A percentile compares a stretch with the other conserved stretches of the same genome.
Conservation (phyloP, 1,284 basidiomycete species). For the Ganoderma lingzhi region DNA sequence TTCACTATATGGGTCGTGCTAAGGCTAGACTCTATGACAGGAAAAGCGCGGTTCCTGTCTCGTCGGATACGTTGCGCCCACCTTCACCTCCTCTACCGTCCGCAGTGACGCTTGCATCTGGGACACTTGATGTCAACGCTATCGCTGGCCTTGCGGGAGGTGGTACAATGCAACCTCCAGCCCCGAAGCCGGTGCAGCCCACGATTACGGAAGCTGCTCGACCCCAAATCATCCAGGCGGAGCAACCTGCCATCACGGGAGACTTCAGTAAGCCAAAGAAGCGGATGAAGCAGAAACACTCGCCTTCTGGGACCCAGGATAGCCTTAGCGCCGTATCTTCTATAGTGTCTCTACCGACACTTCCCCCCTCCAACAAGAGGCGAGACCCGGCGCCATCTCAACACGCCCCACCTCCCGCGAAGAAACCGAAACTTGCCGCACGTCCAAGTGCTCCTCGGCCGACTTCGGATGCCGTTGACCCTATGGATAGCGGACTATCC, state of each 20-base stretch:
- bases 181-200: too few relatives aligned
- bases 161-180: neutral
- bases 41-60: constrained; percentile 33
- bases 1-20: neutral
- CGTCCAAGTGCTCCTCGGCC: neutral
- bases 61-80: constrained; percentile 33
- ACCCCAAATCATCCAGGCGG: too few relatives aligned
- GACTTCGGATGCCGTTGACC: constrained; percentile 4
- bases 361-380: neutral
- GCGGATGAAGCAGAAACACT: neutral
- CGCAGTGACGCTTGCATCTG: neutral
- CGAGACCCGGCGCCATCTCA: neutral
- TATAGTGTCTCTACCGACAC: neutral
- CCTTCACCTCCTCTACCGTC: neutral
- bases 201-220: too few relatives aligned
- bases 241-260: too few relatives aligned
- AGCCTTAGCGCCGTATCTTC: neutral
- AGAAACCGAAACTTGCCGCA: neutral
- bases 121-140: neutral
- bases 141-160: neutral
- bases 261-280: neutral
- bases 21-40: constrained; percentile 13
- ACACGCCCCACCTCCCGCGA: neutral
- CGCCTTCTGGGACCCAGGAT: neutral
- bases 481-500: neutral